Conservation (phyloP, 2,329 filamentous ascomycete species). For the Penicillium verrucosum region DNA sequence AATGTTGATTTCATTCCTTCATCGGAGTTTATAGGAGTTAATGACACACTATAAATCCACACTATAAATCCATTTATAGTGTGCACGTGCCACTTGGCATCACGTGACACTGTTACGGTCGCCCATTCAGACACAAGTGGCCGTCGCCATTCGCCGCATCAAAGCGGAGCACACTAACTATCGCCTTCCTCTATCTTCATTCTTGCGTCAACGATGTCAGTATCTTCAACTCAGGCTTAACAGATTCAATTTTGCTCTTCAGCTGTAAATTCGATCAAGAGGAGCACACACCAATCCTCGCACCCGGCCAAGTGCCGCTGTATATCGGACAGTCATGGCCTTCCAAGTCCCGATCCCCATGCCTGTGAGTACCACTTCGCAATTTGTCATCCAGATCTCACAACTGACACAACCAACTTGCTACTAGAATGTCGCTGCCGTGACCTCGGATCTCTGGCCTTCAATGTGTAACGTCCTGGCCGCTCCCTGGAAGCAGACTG, state of each 20-base stretch:
- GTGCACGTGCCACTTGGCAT: neutral
- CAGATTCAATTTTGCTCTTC: slow-evolving; percentile 1
- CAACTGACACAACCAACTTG: slow-evolving; percentile 12
- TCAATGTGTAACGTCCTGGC: slow-evolving; percentile 41
- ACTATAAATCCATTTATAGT: neutral
- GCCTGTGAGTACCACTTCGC: slow-evolving; percentile 39
- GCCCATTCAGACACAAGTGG: slow-evolving; percentile 20
- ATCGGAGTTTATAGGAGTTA: neutral
- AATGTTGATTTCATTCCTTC: neutral
- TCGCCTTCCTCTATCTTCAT: slow-evolving; percentile 12
- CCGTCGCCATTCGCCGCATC: slow-evolving; percentile 37
- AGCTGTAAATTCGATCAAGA: slow-evolving; percentile 1
- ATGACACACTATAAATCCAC: neutral
- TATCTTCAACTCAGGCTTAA: slow-evolving; percentile 8
- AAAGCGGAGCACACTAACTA: slow-evolving; percentile 23
- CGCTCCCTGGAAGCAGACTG: slow-evolving; percentile 36
- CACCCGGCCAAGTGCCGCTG: slow-evolving; percentile 40
- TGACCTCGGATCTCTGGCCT: slow-evolving; percentile 45
- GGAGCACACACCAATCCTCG: slow-evolving; percentile 18
- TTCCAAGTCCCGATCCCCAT: slow-evolving; percentile 49
- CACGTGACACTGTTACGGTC: slow-evolving; percentile 27
- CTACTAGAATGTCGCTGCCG: slow-evolving; percentile 46
- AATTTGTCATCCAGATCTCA: neutral
- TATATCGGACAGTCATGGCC: slow-evolving; percentile 46
- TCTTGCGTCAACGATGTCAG: slow-evolving; percentile 27